Evolutionary conservation across 345 rosid species (phyloP).

Genomic region (Citrus cavaleriei): DNA sequence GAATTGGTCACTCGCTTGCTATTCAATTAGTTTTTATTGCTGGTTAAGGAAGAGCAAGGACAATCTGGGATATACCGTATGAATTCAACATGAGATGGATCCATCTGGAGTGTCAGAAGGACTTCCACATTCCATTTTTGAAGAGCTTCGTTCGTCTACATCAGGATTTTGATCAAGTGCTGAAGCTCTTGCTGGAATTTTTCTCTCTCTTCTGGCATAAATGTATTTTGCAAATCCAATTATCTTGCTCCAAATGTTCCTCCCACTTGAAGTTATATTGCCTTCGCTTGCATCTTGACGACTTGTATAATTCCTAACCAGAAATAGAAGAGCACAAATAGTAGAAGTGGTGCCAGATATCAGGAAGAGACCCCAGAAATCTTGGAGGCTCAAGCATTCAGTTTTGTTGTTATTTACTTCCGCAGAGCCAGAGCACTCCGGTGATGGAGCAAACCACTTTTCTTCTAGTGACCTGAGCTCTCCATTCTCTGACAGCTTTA

Average conservation of each 20-base stretch:
- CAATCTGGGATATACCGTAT: not conserved
- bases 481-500: constrained; percentile 37
- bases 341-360: constrained; percentile 32
- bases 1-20: no score
- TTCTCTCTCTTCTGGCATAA: constrained; percentile 6
- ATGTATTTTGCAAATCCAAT: constrained; percentile 9
- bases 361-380: constrained; percentile 37
- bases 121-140: constrained; percentile 11
- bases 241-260: constrained; percentile 17
- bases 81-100: not conserved
- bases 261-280: not conserved
- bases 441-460: constrained; percentile 18
- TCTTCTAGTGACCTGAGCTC: constrained; percentile 13
- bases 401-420: not conserved
- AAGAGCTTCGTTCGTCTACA: constrained; percentile 1
- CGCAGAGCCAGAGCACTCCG: constrained; percentile 8
- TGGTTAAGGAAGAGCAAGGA: not conserved
- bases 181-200: not conserved
- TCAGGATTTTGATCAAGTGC: constrained; percentile 4
- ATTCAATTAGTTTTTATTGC: no score
- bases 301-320: constrained; percentile 12
- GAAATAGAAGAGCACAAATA: constrained; percentile 24
- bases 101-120: not conserved
- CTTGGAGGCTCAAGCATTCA: constrained; percentile 26
- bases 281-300: not conserved